Conservation (phyloP, 2,329 filamentous ascomycete species). For the Diaporthe sp. region DNA sequence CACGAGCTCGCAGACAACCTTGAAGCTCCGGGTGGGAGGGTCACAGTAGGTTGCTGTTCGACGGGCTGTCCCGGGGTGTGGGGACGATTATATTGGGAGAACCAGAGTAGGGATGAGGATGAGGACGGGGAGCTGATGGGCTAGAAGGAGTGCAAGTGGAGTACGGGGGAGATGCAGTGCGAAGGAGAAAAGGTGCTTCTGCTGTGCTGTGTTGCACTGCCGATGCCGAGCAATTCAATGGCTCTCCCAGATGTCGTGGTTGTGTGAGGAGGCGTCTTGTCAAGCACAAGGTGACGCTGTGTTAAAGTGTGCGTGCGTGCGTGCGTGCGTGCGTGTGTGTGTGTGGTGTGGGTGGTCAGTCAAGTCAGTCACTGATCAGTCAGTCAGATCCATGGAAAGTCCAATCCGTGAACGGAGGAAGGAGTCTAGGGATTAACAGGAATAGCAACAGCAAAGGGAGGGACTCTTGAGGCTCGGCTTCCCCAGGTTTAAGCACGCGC, state of each 20-base stretch:
- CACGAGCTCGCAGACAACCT: not conserved
- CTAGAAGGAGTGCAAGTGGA: not conserved
- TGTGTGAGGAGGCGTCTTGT: not conserved
- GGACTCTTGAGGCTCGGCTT: constrained; percentile 24
- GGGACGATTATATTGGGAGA: not conserved
- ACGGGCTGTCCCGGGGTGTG: constrained; percentile 12
- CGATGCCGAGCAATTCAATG: not conserved
- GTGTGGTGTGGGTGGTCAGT: not conserved
- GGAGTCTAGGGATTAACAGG: not conserved
- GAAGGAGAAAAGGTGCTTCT: not conserved
- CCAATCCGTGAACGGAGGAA: not conserved
- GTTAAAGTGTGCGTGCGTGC: not conserved
- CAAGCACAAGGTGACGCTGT: not conserved
- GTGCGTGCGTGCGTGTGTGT: not conserved
- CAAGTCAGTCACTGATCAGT: not conserved
- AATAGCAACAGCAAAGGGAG: constrained; percentile 8
- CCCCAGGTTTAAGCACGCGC: constrained; percentile 32
- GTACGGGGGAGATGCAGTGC: not conserved
- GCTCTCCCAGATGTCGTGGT: not conserved
- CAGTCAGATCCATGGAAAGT: not conserved
- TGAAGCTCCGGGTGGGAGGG: not conserved
- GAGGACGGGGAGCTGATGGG: not conserved
- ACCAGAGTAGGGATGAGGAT: not conserved
- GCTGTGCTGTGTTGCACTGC: not conserved
- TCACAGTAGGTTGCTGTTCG: not conserved